Conservation (phyloP, 2,329 filamentous ascomycete species). For the Alternaria hordeiaustralica region DNA sequence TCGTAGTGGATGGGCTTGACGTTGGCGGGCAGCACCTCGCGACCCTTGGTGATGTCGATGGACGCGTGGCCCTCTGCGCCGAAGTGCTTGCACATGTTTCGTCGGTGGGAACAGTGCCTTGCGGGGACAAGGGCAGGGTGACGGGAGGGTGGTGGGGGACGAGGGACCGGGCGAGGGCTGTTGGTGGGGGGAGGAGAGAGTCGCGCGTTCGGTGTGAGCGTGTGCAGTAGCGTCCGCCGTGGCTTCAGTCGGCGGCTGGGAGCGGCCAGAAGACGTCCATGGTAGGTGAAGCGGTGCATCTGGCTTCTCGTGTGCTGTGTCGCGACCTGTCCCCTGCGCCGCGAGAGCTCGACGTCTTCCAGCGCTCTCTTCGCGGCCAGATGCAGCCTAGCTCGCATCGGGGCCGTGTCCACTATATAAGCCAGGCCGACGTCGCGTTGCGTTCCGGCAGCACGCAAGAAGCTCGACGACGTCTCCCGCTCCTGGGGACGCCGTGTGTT, state of each 20-base stretch:
- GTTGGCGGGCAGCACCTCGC: slow-evolving; percentile 89
- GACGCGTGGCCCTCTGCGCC: slow-evolving; percentile 63
- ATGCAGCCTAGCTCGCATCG: background rate
- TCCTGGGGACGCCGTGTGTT: slow-evolving; percentile 41
- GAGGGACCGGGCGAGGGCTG: slow-evolving; percentile 15
- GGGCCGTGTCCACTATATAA: background rate
- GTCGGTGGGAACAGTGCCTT: slow-evolving; percentile 75
- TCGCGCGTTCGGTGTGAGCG: slow-evolving; percentile 32
- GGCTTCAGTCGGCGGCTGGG: slow-evolving; percentile 29
- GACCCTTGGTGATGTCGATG: slow-evolving; percentile 67
- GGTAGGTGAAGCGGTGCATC: slow-evolving; percentile 46
- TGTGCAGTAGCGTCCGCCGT: slow-evolving; percentile 34
- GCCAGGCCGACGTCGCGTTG: slow-evolving; percentile 5
- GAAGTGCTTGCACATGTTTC: slow-evolving; percentile 73
- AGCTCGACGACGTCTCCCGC: slow-evolving; percentile 40
- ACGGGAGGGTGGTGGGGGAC: slow-evolving; percentile 22
- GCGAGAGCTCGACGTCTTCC: background rate
- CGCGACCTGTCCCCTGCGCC: slow-evolving; percentile 1
- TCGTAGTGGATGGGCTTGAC: slow-evolving; percentile 93
- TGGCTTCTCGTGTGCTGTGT: slow-evolving; percentile 19
- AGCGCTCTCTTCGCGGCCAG: background rate
- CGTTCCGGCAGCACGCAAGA: slow-evolving; percentile 34
- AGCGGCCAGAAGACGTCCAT: slow-evolving; percentile 32
- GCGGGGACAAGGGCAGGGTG: slow-evolving; percentile 29
- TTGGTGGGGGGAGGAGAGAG: slow-evolving; percentile 38